Evolutionary conservation across 495 filamentous ascomycete genomes (phyloP), one percentile per base, ranked within the genome.

Genomic region (Penicillium parvum): DNA sequence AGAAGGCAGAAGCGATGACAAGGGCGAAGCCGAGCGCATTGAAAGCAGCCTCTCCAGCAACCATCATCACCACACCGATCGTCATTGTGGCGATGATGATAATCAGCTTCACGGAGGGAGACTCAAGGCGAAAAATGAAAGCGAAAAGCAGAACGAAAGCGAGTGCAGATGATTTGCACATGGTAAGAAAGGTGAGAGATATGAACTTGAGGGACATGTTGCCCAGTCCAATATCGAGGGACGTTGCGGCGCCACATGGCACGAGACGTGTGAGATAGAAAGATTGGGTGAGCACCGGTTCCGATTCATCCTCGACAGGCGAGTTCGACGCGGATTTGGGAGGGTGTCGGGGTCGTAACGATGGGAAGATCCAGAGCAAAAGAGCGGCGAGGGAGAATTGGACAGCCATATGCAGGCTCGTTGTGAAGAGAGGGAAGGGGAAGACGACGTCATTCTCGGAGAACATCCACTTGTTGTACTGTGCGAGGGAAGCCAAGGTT

Each of bases 391-490:
- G 76, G 18, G 76, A 69, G 71, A 99, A 97, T 65, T 99, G 94
- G 27, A 99, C 90, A 21, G 89, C 66, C 90, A 99, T 96, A 69
- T 99, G 94, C 55, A 89, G 61, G 51, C 88, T 87, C 8, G 94
- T 99, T 2, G 90, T 95, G 69, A 97, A 97, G 37, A 99, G 79
- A 33, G 94, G 94, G 48, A 89, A 97, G 33, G 86, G 84, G 60
- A 99, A 99, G 55, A 96, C 77, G 49, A 91, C 78, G 40, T 88
- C 82, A 37, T 83, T 79, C 12, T 82, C 69, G 48, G 86, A 84
- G 65, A 99, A 99, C 94, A 99, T 99, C 94, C 94, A 97, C 74
- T 96, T 97, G 73, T 99, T 99, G 69, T 99, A 99, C 88, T 94
- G 52, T 17, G 21, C n/a, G 19, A 22, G 12, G 0, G 12, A 30